phyloP scores from a whole-genome alignment of 371 early-diverging fungal genomes.

The Dinochytrium kinnereticum region DNA sequence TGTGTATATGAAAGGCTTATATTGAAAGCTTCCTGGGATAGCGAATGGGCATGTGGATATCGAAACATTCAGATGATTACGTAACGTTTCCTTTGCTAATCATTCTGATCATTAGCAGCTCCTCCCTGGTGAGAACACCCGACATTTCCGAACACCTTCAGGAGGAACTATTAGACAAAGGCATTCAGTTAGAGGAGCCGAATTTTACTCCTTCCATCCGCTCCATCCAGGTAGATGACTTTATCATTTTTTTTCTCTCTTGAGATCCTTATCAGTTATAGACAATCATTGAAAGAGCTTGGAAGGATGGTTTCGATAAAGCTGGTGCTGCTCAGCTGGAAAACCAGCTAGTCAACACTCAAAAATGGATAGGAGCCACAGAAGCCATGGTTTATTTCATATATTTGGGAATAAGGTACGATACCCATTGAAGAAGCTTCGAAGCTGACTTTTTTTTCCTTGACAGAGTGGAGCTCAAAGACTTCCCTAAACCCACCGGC shows the following conservation, averaged over 20 bases:
- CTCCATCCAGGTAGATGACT: conserved; percentile 53
- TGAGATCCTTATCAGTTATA: no score
- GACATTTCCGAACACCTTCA: neutral
- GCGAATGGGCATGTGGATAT: conserved; percentile 76
- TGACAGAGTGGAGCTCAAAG: conserved; percentile 55
- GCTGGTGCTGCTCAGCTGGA: conserved; percentile 69
- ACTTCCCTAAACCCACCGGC: conserved; percentile 72
- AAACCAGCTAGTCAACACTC: conserved; percentile 62
- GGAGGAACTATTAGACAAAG: neutral
- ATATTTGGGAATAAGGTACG: conserved; percentile 61
- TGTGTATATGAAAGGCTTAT: neutral
- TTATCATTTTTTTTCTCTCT: neutral
- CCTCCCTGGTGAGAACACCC: neutral
- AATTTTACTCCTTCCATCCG: conserved; percentile 50
- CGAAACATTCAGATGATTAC: conserved; percentile 75
- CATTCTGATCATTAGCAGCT: neutral
- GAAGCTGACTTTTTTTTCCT: no score
- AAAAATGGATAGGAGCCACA: conserved; percentile 82
- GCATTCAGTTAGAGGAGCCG: neutral
- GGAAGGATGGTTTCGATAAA: conserved; percentile 67
- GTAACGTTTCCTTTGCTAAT: conserved; percentile 29
- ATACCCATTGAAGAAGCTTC: no score
- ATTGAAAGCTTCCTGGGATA: no score
- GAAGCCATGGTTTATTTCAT: conserved; percentile 71
- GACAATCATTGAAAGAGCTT: conserved; percentile 67